Percentiles rank a stretch among this genome's conserved stretches.
These are phyloP conservation scores for Smittium mucronatum DNA, from an alignment of 371 early-diverging fungal species.

Conservation along the genomic window DNA sequence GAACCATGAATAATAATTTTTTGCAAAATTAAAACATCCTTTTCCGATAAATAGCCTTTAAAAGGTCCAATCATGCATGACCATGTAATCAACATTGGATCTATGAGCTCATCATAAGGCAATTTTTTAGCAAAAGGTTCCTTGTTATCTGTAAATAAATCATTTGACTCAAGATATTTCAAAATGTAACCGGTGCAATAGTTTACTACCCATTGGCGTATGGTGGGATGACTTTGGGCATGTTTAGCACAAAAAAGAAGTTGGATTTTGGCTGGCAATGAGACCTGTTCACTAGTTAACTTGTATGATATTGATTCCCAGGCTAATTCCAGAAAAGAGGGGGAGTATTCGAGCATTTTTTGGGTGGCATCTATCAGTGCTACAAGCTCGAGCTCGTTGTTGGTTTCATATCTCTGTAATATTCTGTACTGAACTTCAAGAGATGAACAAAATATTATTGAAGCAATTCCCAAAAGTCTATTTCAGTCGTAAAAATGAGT, in stretches of 20 bases:
- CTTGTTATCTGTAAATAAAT: background rate
- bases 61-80: background rate
- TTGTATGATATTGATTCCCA: conserved; percentile 26
- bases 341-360: conserved; percentile 23
- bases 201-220: background rate
- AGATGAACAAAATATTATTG: conserved; percentile 23
- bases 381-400: conserved; percentile 27
- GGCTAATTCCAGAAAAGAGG: conserved; percentile 23
- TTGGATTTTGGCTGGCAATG: background rate
- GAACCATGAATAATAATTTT: background rate
- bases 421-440: conserved; percentile 32
- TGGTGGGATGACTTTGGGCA: background rate
- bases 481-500: background rate
- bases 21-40: background rate
- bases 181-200: background rate
- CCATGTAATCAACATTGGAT: background rate
- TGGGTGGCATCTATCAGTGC: conserved; percentile 30
- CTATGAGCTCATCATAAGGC: background rate
- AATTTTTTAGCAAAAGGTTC: too few species aligned
- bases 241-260: background rate
- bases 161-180: background rate
- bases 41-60: background rate
- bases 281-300: background rate
- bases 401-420: conserved; percentile 24
- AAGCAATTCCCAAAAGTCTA: conserved; percentile 24